Evolutionary conservation across 192 early-diverging fungal species (phyloP).

Genomic region (Coemansia sp.): DNA sequence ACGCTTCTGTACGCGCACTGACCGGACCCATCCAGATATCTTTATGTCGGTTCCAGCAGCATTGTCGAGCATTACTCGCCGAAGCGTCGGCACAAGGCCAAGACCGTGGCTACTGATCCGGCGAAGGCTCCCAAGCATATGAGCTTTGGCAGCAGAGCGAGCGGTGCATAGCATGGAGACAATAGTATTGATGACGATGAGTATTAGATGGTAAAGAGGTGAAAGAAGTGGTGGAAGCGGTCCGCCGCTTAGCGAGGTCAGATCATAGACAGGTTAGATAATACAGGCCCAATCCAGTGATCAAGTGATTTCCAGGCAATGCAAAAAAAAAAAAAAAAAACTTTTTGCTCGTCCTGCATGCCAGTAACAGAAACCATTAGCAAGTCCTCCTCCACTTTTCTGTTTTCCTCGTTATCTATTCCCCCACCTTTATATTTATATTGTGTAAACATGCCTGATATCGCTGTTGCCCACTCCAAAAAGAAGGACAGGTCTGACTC

Average conservation of each 20-base stretch:
- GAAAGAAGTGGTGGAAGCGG: not conserved
- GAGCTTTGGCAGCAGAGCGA: not conserved
- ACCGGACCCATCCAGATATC: conserved; percentile 77
- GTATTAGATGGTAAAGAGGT: not conserved
- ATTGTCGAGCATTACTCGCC: conserved; percentile 21
- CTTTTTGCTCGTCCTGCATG: conserved; percentile 3
- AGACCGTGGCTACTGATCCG: not conserved
- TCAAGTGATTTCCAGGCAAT: not conserved
- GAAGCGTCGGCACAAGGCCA: conserved; percentile 35
- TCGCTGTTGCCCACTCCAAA: not conserved
- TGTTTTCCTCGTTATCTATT: not conserved
- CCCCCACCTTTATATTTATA: conserved; percentile 3
- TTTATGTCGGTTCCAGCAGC: conserved; percentile 25
- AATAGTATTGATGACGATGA: not conserved
- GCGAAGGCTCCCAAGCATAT: not conserved
- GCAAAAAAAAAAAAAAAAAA: conserved; percentile 9
- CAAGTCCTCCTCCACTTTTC: not conserved
- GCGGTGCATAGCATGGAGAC: not conserved
- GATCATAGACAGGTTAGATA: not conserved
- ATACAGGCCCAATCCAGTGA: conserved; percentile 1
- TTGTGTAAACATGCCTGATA: conserved; percentile 27
- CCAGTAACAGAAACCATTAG: not conserved
- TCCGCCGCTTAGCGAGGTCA: not conserved
- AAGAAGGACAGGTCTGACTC: conserved; percentile 19
- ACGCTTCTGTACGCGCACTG: conserved; percentile 79